phyloP scores from a whole-genome alignment of 495 filamentous ascomycete species.

The Glarea lozoyensis region DNA sequence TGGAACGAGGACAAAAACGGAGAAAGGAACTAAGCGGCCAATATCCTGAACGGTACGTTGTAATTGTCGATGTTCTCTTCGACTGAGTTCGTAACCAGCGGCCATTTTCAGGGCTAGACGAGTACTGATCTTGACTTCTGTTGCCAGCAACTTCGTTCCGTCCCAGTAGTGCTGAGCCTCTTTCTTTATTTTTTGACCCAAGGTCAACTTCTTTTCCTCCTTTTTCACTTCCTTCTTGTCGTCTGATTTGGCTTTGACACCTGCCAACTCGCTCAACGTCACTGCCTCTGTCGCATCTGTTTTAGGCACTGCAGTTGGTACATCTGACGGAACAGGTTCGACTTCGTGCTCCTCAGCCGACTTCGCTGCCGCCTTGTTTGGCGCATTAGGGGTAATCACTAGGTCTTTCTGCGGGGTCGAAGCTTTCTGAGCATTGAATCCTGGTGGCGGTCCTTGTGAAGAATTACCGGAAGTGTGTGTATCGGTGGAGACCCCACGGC shows the following conservation, averaged over 20 bases:
- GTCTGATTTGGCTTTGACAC: slow-evolving; percentile 32
- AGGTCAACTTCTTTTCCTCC: slow-evolving; percentile 74
- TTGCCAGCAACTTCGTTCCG: slow-evolving; percentile 92
- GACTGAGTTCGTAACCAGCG: slow-evolving; percentile 90
- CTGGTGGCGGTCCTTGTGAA: slow-evolving; percentile 69
- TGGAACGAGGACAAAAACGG: slow-evolving; percentile 92
- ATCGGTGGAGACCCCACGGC: slow-evolving; percentile 62
- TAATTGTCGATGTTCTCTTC: slow-evolving; percentile 86
- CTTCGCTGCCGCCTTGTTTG: slow-evolving; percentile 24
- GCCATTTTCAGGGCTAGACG: slow-evolving; percentile 94
- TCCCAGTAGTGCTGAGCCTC: slow-evolving; percentile 96
- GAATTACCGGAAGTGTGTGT: slow-evolving; percentile 49
- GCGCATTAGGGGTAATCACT: slow-evolving; percentile 32
- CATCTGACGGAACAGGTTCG: slow-evolving; percentile 13
- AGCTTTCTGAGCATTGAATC: slow-evolving; percentile 84
- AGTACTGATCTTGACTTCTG: slow-evolving; percentile 86
- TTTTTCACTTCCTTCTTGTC: slow-evolving; percentile 63
- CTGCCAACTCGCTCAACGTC: slow-evolving; percentile 35
- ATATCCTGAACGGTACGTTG: slow-evolving; percentile 90
- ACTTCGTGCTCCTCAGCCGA: slow-evolving; percentile 12
- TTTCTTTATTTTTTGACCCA: slow-evolving; percentile 88
- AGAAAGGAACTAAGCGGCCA: slow-evolving; percentile 88
- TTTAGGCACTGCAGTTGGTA: slow-evolving; percentile 29
- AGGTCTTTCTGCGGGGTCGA: slow-evolving; percentile 67
- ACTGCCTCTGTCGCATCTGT: slow-evolving; percentile 35